phyloP scores from a whole-genome alignment of 177 flowering plant genomes.

The Viscum album region DNA sequence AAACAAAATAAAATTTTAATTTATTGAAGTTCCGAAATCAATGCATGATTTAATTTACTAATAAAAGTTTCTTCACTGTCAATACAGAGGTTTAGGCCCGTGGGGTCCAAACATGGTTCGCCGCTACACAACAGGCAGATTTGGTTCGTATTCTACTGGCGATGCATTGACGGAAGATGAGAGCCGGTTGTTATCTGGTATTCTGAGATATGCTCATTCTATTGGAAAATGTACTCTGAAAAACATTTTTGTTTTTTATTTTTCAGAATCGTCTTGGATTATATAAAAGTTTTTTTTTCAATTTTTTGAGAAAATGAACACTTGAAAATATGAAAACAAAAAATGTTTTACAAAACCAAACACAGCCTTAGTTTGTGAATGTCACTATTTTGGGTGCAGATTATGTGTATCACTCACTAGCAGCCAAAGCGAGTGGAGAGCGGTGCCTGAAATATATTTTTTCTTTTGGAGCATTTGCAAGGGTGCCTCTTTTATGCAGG shows the following conservation, averaged over 20 bases:
- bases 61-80: too few relatives aligned
- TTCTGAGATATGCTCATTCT: neutral
- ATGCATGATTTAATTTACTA: too few relatives aligned
- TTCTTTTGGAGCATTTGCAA: slow-evolving; percentile 88
- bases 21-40: too few relatives aligned
- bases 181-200: slow-evolving; percentile 66
- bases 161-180: slow-evolving; percentile 48
- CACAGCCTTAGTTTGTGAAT: neutral
- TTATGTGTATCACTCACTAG: slow-evolving; percentile 78
- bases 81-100: slow-evolving; percentile 86
- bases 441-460: slow-evolving; percentile 82
- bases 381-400: slow-evolving; percentile 27
- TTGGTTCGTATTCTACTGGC: slow-evolving; percentile 49
- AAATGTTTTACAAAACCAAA: too few relatives aligned
- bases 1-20: too few relatives aligned
- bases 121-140: slow-evolving; percentile 60
- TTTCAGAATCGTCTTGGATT: too few relatives aligned
- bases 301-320: too few relatives aligned
- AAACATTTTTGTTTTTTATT: too few relatives aligned
- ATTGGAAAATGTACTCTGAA: neutral
- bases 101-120: slow-evolving; percentile 82
- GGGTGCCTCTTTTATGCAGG: slow-evolving; percentile 76
- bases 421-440: slow-evolving; percentile 96
- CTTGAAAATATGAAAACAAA: too few relatives aligned
- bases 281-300: too few relatives aligned